Conservation (phyloP, 2,329 filamentous ascomycete genomes). For the Stagonosporopsis rhizophila region DNA sequence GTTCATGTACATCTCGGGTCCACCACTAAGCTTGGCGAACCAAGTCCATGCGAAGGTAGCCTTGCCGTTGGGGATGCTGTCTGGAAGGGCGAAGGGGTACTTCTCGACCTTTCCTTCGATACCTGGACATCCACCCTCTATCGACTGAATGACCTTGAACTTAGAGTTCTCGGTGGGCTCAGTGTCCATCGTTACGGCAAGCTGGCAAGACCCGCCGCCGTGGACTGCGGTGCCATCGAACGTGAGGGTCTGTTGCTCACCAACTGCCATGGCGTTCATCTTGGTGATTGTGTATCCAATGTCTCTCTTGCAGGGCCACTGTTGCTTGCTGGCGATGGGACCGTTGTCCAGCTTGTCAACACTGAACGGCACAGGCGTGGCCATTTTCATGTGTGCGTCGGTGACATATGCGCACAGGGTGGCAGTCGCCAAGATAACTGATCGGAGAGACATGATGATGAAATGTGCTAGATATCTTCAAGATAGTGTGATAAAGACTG, state of each 20-base stretch:
- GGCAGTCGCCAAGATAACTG: constrained; percentile 57
- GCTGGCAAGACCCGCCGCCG: constrained; percentile 89
- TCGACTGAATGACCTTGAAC: constrained; percentile 90
- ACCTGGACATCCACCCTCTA: constrained; percentile 84
- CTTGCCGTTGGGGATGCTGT: constrained; percentile 74
- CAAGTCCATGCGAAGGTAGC: constrained; percentile 91
- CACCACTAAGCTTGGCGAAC: constrained; percentile 81
- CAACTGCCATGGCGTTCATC: constrained; percentile 64
- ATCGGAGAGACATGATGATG: constrained; percentile 60
- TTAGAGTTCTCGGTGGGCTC: constrained; percentile 61
- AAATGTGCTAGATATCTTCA: constrained; percentile 24
- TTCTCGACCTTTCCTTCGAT: constrained; percentile 64
- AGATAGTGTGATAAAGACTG: constrained; percentile 26
- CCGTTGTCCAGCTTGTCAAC: constrained; percentile 62
- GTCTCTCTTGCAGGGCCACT: constrained; percentile 75
- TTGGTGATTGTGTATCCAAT: constrained; percentile 39
- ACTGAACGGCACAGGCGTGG: constrained; percentile 68
- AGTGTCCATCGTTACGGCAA: constrained; percentile 74
- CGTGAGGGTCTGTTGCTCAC: constrained; percentile 65
- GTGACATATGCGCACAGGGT: constrained; percentile 46
- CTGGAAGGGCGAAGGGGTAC: constrained; percentile 76
- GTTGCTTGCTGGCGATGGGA: constrained; percentile 65
- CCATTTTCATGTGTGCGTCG: constrained; percentile 79
- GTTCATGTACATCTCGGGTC: constrained; percentile 90
- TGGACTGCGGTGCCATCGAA: constrained; percentile 80